phyloP scores from a whole-genome alignment of 2,329 filamentous ascomycete species.

The Thermothelomyces thermophilus region DNA sequence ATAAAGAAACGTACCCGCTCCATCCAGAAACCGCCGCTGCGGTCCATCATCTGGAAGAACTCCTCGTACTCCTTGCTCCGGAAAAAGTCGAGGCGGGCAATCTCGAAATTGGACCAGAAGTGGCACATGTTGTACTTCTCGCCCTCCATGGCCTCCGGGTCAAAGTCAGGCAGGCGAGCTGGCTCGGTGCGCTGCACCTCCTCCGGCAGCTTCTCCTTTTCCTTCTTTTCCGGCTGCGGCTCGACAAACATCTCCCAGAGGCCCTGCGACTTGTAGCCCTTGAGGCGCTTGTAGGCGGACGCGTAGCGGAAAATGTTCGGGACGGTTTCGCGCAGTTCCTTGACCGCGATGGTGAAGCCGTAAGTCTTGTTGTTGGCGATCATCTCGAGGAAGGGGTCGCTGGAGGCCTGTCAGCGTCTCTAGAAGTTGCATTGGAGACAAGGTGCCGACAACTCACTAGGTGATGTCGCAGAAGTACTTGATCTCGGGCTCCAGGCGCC shows the following conservation, averaged over 20 bases:
- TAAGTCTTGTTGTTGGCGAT: constrained; percentile 93
- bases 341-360: constrained; percentile 97
- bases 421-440: background rate
- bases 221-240: constrained; percentile 60
- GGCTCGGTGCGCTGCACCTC: constrained; percentile 74
- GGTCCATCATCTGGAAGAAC: constrained; percentile 99
- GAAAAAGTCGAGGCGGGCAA: constrained; percentile 91
- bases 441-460: constrained; percentile 56
- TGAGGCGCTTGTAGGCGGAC: constrained; percentile 90
- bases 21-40: constrained; percentile 98
- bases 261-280: constrained; percentile 85
- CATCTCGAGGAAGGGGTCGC: constrained; percentile 95
- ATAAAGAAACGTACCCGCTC: constrained; percentile 64
- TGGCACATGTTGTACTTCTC: constrained; percentile 99
- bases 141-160: constrained; percentile 90
- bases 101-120: constrained; percentile 99
- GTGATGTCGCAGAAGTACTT: constrained; percentile 99
- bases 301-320: constrained; percentile 98
- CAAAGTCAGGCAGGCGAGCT: constrained; percentile 68
- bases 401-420: constrained; percentile 32
- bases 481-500: constrained; percentile 97
- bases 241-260: constrained; percentile 99
- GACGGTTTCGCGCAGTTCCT: constrained; percentile 94
- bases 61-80: constrained; percentile 95
- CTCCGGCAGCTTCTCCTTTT: constrained; percentile 61